Base-by-base conservation (phyloP, 352 stramenopile species). In the Globisporangium viniferum region DNA sequence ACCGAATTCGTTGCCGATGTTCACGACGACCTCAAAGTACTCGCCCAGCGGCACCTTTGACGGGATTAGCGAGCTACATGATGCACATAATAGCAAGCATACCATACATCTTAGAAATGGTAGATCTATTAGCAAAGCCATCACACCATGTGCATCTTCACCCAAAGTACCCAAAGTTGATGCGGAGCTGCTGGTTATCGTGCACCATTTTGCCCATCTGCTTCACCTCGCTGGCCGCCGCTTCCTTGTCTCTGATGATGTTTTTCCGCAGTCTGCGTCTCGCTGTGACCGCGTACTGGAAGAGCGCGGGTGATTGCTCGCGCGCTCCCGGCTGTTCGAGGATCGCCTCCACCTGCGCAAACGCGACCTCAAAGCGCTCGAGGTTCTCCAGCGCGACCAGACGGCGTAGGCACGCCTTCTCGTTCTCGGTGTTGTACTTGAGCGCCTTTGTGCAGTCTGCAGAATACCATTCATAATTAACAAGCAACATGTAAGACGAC, bases 1-100 rank as follows among this genome's bases (percentile, higher is more conserved):
- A 1, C 86, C 86, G 56, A 94, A 94, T 63, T 94, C 86, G 67
- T 94, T 94, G 51, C 82, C 86, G 51, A 92, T 86, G 49, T 90
- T 91, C n/a, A 92, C 77, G 46, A 70, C 67, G 36, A 94, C 73
- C 31, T 92, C 74, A 57, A 92, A 79, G 66, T 78, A 90, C 51
- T 80, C 62, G 24, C 66, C 70, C n/a, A 90, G 29, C 5, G 75
- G 71, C 59, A 92, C 72, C 48, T 79, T 71, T 9, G 78, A 82
- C 24, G 86, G 86, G 33, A 92, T 69, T 67, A 89, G 54, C 70
- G 74, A 91, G 22, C 78, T 89, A 74, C 35, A 70, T 46, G 2
- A 2, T 53, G 60, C 39, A 74, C 71, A 51, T 3, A 44, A 35
- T 24, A 35, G 33, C 9, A 14, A 18, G 22, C 51, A 57, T 12